Conservation (phyloP, 2,329 filamentous ascomycete species). For the Apiospora sp. region DNA sequence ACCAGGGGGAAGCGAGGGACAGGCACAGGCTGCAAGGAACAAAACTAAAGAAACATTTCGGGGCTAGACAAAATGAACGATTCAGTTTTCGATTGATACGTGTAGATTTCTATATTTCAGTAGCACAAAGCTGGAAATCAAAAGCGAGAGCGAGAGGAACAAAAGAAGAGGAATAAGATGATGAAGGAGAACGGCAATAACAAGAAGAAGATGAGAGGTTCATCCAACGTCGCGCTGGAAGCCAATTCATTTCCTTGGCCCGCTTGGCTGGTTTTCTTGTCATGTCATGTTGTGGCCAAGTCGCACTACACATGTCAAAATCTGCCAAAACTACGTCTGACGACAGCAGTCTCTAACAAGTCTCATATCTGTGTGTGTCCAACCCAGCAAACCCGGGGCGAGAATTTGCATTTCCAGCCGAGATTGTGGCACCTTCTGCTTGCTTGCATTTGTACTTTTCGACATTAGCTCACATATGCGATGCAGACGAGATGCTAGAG, state of each 20-base stretch:
- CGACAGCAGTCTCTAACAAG: conserved; percentile 8
- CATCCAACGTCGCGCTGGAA: conserved; percentile 7
- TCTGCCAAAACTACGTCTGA: conserved; percentile 14
- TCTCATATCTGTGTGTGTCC: background rate
- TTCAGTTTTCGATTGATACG: background rate
- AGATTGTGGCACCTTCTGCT: background rate
- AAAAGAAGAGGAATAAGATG: too few species aligned
- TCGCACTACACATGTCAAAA: conserved; percentile 16
- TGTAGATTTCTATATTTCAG: background rate
- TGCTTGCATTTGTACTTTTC: background rate
- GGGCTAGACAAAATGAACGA: background rate
- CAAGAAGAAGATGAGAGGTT: background rate
- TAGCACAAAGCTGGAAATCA: background rate
- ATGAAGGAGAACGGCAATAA: background rate
- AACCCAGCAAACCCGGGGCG: background rate
- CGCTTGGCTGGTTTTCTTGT: background rate
- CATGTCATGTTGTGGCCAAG: background rate
- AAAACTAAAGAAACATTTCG: background rate
- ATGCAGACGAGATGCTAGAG: background rate
- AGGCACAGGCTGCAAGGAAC: conserved; percentile 11
- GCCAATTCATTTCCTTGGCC: background rate
- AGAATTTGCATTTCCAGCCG: background rate
- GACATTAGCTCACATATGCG: background rate
- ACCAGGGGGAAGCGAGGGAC: background rate
- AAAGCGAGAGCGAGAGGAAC: background rate